These are phyloP conservation scores for Rhodotorula sp. DNA, from an alignment of 1,284 basidiomycete genomes.

Conservation along the genomic window DNA sequence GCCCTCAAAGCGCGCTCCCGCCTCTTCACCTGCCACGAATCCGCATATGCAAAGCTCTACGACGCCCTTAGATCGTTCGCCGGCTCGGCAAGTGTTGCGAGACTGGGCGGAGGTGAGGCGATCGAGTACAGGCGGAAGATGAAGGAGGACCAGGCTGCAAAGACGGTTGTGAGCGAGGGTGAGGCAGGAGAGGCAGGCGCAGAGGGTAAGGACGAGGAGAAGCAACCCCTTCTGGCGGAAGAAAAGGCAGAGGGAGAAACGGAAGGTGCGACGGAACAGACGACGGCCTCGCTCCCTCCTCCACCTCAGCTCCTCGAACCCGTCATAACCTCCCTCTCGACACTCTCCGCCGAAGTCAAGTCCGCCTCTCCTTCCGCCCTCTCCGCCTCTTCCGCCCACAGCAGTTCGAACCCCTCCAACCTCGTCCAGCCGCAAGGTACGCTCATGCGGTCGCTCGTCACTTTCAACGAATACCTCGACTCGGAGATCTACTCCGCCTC, in stretches of 20 bases:
- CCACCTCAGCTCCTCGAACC: conserved; percentile 8
- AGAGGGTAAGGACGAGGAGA: background rate
- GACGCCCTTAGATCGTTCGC: background rate
- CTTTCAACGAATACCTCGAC: conserved; percentile 35
- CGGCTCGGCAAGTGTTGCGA: background rate
- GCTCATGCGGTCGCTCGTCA: conserved; percentile 27
- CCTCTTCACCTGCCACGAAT: conserved; percentile 8
- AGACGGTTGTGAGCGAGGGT: background rate
- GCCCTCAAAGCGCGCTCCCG: conserved; percentile 11
- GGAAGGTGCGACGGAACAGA: background rate
- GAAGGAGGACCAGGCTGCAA: background rate
- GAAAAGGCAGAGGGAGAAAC: background rate
- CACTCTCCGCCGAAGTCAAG: conserved; percentile 6
- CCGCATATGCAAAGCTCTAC: background rate
- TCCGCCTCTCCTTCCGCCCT: background rate
- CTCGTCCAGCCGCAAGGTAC: conserved; percentile 28
- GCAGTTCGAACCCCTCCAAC: conserved; percentile 19
- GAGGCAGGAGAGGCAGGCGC: background rate
- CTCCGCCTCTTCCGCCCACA: background rate
- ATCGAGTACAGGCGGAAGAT: conserved; percentile 4
- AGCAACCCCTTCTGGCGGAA: background rate
- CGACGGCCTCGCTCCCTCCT: background rate
- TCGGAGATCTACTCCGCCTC: conserved; percentile 18
- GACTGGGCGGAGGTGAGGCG: conserved; percentile 10
- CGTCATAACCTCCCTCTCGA: conserved; percentile 1